Percentiles rank a stretch among this genome's conserved stretches.
phyloP scores from a whole-genome alignment of 2,329 filamentous ascomycete species.

The Colletotrichum sp. region DNA sequence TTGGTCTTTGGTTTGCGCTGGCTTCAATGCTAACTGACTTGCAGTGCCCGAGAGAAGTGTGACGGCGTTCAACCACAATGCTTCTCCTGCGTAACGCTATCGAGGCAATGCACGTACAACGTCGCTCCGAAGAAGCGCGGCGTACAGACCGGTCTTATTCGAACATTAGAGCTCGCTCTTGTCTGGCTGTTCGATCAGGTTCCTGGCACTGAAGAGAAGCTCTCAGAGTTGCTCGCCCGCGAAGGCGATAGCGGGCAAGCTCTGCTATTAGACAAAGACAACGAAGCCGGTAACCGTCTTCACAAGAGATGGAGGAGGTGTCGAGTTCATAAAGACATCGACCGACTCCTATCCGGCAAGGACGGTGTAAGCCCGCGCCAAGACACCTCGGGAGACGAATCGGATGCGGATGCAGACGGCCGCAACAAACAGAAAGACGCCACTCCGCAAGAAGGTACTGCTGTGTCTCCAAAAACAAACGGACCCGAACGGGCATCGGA shows the following conservation, averaged over 20 bases:
- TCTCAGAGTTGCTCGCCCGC: slow-evolving; percentile 58
- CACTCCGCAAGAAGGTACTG: not conserved
- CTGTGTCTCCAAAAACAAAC: not conserved
- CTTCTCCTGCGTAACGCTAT: slow-evolving; percentile 68
- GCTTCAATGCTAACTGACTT: not conserved
- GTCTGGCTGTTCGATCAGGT: slow-evolving; percentile 70
- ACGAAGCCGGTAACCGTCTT: slow-evolving; percentile 57
- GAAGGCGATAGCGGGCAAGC: slow-evolving; percentile 44
- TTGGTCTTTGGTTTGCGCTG: not conserved
- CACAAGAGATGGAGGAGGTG: slow-evolving; percentile 69
- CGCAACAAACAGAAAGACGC: slow-evolving; percentile 5
- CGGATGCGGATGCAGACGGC: slow-evolving; percentile 30
- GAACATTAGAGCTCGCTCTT: slow-evolving; percentile 72
- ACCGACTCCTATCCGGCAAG: slow-evolving; percentile 61
- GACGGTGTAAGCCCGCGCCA: slow-evolving; percentile 33
- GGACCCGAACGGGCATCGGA: slow-evolving; percentile 1
- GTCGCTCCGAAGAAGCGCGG: slow-evolving; percentile 78
- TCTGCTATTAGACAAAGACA: slow-evolving; percentile 57
- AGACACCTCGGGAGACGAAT: slow-evolving; percentile 38
- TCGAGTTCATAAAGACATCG: slow-evolving; percentile 66
- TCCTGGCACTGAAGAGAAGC: slow-evolving; percentile 61
- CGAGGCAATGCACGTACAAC: slow-evolving; percentile 73
- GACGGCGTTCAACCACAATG: slow-evolving; percentile 72
- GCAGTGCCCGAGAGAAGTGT: slow-evolving; percentile 70
- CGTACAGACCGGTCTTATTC: slow-evolving; percentile 80